Percentiles rank a stretch among this genome's conserved stretches.
Conservation (phyloP, 164 flowering plant genomes). For the Sextonia rubra region DNA sequence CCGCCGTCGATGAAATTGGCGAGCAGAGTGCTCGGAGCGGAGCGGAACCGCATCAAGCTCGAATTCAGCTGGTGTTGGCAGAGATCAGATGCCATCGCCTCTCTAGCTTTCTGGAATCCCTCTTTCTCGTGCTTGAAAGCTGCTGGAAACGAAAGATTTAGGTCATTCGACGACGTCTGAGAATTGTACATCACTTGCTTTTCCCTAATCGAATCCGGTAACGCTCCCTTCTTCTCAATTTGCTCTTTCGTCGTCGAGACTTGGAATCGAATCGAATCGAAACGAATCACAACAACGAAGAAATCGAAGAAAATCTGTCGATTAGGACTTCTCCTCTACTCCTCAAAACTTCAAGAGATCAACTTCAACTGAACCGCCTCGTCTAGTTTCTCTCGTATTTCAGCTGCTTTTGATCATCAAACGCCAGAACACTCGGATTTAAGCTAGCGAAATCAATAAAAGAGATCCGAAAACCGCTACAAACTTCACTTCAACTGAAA, state of each 20-base stretch:
- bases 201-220: not conserved
- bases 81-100: conserved; percentile 20
- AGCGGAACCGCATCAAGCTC: conserved; percentile 39
- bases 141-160: conserved; percentile 18
- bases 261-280: no score
- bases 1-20: conserved; percentile 21
- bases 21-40: conserved; percentile 46
- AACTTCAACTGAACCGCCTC: no score
- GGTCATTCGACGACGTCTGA: conserved; percentile 14
- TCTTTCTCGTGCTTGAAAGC: conserved; percentile 17
- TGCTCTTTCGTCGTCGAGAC: no score
- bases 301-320: not conserved
- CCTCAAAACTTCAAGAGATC: not conserved
- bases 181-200: conserved; percentile 18
- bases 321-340: not conserved
- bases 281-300: not conserved
- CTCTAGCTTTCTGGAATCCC: conserved; percentile 17
- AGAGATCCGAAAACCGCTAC: not conserved
- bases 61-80: conserved; percentile 20
- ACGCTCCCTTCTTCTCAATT: conserved; percentile 3
- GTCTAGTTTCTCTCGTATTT: not conserved
- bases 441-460: not conserved
- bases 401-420: not conserved
- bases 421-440: not conserved
- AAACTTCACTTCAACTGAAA: conserved; percentile 5